Conservation (phyloP, 2,329 filamentous ascomycete species). For the Penicillium freii region DNA sequence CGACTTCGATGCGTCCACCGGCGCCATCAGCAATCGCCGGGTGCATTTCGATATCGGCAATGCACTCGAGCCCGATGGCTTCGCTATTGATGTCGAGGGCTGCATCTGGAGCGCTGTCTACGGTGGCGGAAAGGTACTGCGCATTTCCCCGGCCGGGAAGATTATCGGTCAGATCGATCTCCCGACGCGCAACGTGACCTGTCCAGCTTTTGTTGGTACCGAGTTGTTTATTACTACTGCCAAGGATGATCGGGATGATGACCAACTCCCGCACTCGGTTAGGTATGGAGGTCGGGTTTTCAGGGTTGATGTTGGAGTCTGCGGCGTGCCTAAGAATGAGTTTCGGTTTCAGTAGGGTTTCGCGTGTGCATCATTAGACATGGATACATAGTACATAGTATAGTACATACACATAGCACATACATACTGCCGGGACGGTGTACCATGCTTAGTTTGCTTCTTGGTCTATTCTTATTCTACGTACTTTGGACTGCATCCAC, state of each 20-base stretch:
- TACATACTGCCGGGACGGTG: not conserved
- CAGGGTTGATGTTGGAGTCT: conserved; percentile 71
- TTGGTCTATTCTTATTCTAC: not conserved
- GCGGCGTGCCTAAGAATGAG: conserved; percentile 62
- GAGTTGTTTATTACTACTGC: conserved; percentile 78
- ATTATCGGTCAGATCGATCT: conserved; percentile 72
- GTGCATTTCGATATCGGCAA: conserved; percentile 70
- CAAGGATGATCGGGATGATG: conserved; percentile 63
- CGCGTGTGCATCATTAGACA: not conserved
- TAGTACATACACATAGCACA: not conserved
- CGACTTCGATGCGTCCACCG: conserved; percentile 67
- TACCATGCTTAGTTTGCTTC: not conserved
- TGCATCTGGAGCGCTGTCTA: conserved; percentile 88
- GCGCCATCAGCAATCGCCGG: conserved; percentile 65
- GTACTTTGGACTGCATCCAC: not conserved
- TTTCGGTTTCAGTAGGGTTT: conserved; percentile 53
- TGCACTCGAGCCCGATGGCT: conserved; percentile 72
- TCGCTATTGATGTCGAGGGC: conserved; percentile 79
- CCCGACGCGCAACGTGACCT: conserved; percentile 77
- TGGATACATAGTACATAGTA: not conserved
- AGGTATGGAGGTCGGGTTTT: conserved; percentile 70
- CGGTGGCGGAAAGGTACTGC: conserved; percentile 71
- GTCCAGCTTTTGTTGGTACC: conserved; percentile 72
- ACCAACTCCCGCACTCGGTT: conserved; percentile 57
- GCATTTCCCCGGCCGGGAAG: conserved; percentile 67